These are phyloP conservation scores for Ajuga chamaepitys DNA, from an alignment of 257 asterid species.

Conservation along the genomic window DNA sequence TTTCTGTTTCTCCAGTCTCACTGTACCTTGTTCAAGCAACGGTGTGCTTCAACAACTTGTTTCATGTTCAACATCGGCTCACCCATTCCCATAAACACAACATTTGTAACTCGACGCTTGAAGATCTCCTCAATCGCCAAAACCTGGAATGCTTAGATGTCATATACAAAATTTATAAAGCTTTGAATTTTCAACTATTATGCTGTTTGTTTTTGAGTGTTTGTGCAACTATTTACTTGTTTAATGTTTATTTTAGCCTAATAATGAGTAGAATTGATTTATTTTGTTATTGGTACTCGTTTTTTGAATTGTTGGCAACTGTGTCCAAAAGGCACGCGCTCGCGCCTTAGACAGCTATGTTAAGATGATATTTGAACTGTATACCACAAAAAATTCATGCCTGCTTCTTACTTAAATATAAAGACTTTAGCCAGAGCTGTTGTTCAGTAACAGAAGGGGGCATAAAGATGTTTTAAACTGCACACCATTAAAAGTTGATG, in stretches of 20 bases:
- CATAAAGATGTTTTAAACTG: background rate
- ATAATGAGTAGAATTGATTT: too few relatives aligned
- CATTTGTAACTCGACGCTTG: slow-evolving; percentile 80
- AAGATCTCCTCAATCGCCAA: slow-evolving; percentile 86
- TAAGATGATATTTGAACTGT: background rate
- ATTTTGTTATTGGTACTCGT: too few relatives aligned
- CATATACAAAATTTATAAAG: background rate
- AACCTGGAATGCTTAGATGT: slow-evolving; percentile 54
- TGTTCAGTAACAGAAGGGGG: background rate
- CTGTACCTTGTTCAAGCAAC: slow-evolving; percentile 92
- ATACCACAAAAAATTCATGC: background rate
- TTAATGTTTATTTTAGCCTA: too few relatives aligned
- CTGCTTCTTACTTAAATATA: background rate
- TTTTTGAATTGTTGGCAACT: too few relatives aligned
- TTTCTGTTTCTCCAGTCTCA: background rate
- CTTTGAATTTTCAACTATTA: too few relatives aligned
- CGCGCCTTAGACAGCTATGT: too few relatives aligned
- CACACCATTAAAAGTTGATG: background rate
- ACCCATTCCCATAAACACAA: slow-evolving; percentile 99
- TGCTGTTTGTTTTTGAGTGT: too few relatives aligned
- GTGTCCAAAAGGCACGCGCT: too few relatives aligned
- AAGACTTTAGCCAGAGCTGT: too few relatives aligned
- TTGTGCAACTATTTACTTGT: too few relatives aligned
- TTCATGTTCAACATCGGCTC: slow-evolving; percentile 97
- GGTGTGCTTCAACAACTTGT: slow-evolving; percentile 92